These are phyloP conservation scores for Onygenales sp. DNA, from an alignment of 2,329 filamentous ascomycete genomes.

Conservation along the genomic window DNA sequence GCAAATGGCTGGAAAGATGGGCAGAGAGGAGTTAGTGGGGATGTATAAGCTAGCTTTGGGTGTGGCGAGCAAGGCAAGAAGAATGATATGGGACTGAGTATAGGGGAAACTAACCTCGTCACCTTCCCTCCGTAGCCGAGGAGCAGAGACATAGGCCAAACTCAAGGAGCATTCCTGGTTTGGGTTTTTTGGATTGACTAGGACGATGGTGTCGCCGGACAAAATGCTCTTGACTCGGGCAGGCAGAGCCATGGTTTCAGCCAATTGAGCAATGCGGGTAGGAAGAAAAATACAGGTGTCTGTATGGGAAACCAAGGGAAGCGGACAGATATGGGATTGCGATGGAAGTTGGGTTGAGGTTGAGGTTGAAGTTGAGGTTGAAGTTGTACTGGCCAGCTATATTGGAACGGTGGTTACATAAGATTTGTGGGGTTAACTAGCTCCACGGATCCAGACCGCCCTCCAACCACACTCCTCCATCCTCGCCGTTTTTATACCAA, in stretches of 20 bases:
- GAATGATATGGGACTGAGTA: not conserved
- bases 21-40: not conserved
- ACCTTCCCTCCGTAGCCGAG: conserved; percentile 75
- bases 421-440: not conserved
- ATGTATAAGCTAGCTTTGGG: not conserved
- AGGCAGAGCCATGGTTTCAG: conserved; percentile 27
- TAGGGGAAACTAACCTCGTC: conserved; percentile 54
- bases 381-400: conserved; percentile 1
- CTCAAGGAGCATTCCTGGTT: conserved; percentile 77
- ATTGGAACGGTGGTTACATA: not conserved
- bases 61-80: not conserved
- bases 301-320: not conserved
- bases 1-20: conserved; percentile 56
- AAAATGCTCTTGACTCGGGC: conserved; percentile 85
- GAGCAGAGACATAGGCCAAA: conserved; percentile 84
- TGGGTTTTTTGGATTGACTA: conserved; percentile 73
- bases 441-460: not conserved
- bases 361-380: not conserved
- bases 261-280: not conserved
- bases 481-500: no score
- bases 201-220: conserved; percentile 83
- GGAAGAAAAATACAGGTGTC: not conserved
- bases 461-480: no score
- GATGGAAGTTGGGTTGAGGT: not conserved
- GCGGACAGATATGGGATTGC: not conserved